Percentiles rank a stretch among this genome's conserved stretches.
phyloP scores from a whole-genome alignment of 345 rosid species.

The Rhizophora apiculata region DNA sequence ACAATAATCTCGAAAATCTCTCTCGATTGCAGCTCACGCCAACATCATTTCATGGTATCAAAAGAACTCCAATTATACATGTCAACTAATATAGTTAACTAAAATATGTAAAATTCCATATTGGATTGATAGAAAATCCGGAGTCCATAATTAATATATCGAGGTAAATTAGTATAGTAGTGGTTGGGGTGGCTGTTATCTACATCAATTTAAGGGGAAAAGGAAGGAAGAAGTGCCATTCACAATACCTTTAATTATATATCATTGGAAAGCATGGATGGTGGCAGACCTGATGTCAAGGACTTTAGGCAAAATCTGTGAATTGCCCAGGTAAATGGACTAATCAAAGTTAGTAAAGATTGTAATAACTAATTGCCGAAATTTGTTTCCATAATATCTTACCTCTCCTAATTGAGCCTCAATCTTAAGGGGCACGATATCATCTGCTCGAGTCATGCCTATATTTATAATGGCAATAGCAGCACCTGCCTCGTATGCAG shows the following conservation, averaged over 20 bases:
- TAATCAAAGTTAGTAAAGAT: neutral
- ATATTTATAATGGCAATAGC: slow-evolving; percentile 74
- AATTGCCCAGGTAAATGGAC: slow-evolving; percentile 10
- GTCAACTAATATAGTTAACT: too few species aligned
- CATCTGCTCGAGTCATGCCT: slow-evolving; percentile 81
- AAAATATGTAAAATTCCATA: too few species aligned
- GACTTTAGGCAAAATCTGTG: slow-evolving; percentile 80
- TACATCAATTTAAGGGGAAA: neutral
- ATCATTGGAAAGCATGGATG: slow-evolving; percentile 44
- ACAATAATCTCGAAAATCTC: too few species aligned
- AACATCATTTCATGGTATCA: neutral
- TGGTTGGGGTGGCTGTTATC: neutral
- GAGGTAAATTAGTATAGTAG: too few species aligned
- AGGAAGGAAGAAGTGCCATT: too few species aligned
- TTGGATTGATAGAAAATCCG: too few species aligned
- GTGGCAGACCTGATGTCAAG: slow-evolving; percentile 69
- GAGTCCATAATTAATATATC: too few species aligned
- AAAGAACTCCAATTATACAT: neutral
- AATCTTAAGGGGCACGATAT: slow-evolving; percentile 71
- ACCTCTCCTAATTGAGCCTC: slow-evolving; percentile 88
- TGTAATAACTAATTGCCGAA: neutral
- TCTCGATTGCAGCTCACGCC: too few species aligned
- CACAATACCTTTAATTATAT: neutral
- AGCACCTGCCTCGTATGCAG: slow-evolving; percentile 88
- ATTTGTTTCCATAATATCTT: neutral